Base-by-base conservation (phyloP, 495 filamentous ascomycete species). In the Bathelium albidoporum region DNA sequence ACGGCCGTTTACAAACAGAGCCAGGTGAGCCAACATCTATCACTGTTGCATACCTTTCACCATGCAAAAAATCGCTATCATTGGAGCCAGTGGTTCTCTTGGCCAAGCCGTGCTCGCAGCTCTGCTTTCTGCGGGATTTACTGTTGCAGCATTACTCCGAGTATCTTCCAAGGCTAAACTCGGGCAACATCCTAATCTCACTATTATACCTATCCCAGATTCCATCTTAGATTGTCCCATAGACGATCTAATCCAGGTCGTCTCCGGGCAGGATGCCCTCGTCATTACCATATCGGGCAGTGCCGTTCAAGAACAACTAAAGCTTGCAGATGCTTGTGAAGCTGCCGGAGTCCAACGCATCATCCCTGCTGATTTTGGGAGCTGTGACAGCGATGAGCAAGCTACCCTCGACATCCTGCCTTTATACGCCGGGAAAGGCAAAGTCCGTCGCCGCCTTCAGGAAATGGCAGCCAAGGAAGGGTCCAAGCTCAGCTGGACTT, bases 71-170 rank as follows among this genome's bases (percentile, higher is more conserved):
- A 65, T 70, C 53, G 36, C 63, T n/a, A 62, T 70, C 43, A 60
- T 70, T n/a, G 68, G 65, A 16, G 68, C 68, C 28, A 62, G 65
- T 61, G 65, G 68, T 62, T 61, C 60, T 14, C 59, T 69, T 11
- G 68, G 68, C 31, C 62, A 44, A 10, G 49, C 68, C 3, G 53
- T 69, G 32, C 68, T 69, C 63, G 61, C 66, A 28, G 72, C 68
- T 31, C 72, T 78, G 39, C 69, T 81, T 16, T 32, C 71, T 1
- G 39, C 32, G 22, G 31, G 81, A 62, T 91, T 92, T 79, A 80
- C 79, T 68, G 81, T 90, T 70, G 78, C 76, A 43, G 70, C 78
- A 34, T 69, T 82, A 52, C 72, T 76, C 34, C 79, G 81, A 62
- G 59, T 68, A 58, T 70, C 68, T 10, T 78, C 75, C 41, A 71